Percentiles rank a stretch among this genome's conserved stretches.
These are phyloP conservation scores for Skeletonema tropicum DNA, from an alignment of 108 stramenopile species.

Conservation along the genomic window DNA sequence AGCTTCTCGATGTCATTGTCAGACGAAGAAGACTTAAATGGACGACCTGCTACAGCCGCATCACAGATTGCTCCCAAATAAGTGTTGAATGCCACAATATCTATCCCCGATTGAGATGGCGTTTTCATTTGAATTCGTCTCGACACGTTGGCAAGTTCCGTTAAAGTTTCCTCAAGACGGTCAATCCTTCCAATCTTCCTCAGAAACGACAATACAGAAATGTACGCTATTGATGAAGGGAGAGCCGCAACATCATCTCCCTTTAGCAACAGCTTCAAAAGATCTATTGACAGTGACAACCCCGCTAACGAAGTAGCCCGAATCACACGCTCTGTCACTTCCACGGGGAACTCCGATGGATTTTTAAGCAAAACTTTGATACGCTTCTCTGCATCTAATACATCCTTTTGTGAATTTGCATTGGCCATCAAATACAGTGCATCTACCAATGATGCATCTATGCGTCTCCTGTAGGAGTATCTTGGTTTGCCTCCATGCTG, in stretches of 20 bases:
- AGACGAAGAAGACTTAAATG: slow-evolving; percentile 6
- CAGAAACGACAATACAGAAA: slow-evolving; percentile 51
- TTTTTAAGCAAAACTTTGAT: slow-evolving; percentile 15
- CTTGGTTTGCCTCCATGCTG: slow-evolving; percentile 7
- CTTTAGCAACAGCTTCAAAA: slow-evolving; percentile 39
- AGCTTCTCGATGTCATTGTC: slow-evolving; percentile 4
- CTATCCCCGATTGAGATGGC: slow-evolving; percentile 15
- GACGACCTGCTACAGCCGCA: slow-evolving; percentile 33
- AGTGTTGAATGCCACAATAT: slow-evolving; percentile 68
- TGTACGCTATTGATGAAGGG: slow-evolving; percentile 55
- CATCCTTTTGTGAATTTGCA: slow-evolving; percentile 37
- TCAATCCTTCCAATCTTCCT: slow-evolving; percentile 47
- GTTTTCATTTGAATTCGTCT: slow-evolving; percentile 13
- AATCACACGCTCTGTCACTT: slow-evolving; percentile 64
- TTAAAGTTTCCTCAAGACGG: slow-evolving; percentile 41
- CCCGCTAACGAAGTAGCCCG: slow-evolving; percentile 65
- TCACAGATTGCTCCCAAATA: slow-evolving; percentile 76
- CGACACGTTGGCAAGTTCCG: slow-evolving; percentile 38
- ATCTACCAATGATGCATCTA: slow-evolving; percentile 40
- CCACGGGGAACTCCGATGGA: slow-evolving; percentile 30
- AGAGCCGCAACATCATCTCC: slow-evolving; percentile 14
- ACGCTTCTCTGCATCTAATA: slow-evolving; percentile 32
- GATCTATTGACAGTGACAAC: slow-evolving; percentile 50
- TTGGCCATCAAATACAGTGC: slow-evolving; percentile 41
- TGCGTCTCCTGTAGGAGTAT: slow-evolving; percentile 33